Evolutionary conservation across 1,284 basidiomycete genomes (phyloP).

Genomic region (Cystobasidium pallidum): DNA sequence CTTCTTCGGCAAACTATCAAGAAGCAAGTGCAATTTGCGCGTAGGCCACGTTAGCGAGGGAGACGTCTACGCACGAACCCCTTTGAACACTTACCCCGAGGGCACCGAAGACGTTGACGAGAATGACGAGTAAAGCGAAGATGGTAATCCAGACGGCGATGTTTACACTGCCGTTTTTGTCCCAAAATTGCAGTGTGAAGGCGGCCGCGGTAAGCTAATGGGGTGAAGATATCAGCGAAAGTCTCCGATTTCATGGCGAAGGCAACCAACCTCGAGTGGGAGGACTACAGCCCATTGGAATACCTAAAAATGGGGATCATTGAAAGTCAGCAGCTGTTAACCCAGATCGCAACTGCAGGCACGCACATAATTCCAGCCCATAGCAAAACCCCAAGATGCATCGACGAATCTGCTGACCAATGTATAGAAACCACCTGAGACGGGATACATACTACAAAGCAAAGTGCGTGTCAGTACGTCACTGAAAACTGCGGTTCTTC

Average conservation of each 20-base stretch:
- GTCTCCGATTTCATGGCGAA: not conserved
- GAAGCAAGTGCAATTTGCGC: too few relatives aligned
- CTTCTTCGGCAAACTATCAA: conserved; percentile 52
- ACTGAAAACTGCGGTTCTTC: conserved; percentile 41
- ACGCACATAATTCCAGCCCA: conserved; percentile 57
- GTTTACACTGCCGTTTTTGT: conserved; percentile 49
- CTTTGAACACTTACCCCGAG: conserved; percentile 2
- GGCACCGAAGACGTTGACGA: conserved; percentile 49
- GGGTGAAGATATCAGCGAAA: not conserved
- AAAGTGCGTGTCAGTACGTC: not conserved
- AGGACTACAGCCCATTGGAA: conserved; percentile 58
- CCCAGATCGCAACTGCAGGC: not conserved
- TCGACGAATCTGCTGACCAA: conserved; percentile 54
- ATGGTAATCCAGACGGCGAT: conserved; percentile 58
- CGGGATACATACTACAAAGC: conserved; percentile 51
- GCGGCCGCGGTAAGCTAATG: conserved; percentile 51
- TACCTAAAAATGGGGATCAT: conserved; percentile 45
- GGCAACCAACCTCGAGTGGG: conserved; percentile 54
- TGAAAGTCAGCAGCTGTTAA: not conserved
- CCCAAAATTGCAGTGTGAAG: conserved; percentile 48
- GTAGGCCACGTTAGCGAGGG: too few relatives aligned
- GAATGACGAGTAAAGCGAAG: conserved; percentile 51
- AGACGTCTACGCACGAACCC: too few relatives aligned
- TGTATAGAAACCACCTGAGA: conserved; percentile 60
- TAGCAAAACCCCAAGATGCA: conserved; percentile 54